Evolutionary conservation across 2,329 filamentous ascomycete genomes (phyloP).

Genomic region (Sclerotinia borealis): DNA sequence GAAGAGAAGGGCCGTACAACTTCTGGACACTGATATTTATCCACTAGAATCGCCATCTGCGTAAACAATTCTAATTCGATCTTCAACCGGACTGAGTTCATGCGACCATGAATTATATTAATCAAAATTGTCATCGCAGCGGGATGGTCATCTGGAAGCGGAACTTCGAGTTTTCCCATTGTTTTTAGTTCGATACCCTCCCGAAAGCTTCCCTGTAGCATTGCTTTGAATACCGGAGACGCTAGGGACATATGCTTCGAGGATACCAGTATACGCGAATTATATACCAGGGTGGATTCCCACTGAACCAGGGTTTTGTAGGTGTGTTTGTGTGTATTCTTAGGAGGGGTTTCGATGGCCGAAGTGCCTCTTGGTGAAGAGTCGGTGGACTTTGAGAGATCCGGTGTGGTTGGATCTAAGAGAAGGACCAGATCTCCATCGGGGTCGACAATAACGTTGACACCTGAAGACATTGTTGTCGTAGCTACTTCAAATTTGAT

Average conservation of each 20-base stretch:
- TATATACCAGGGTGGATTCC: neutral
- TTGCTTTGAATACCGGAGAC: neutral
- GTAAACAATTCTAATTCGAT: neutral
- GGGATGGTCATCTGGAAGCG: neutral
- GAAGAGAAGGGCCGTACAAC: neutral
- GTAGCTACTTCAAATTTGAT: neutral
- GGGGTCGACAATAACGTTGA: neutral
- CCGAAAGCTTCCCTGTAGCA: neutral
- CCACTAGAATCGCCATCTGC: neutral
- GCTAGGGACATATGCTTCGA: slow-evolving; percentile 4
- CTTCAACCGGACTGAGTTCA: neutral
- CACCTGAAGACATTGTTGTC: neutral
- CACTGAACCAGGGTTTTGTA: no score
- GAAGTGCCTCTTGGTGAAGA: no score
- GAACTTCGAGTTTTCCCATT: neutral
- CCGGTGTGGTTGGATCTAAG: neutral
- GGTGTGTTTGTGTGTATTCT: no score
- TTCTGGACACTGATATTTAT: slow-evolving; percentile 2
- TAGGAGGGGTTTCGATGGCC: neutral
- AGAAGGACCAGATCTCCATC: neutral
- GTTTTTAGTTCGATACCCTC: neutral
- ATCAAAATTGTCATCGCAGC: neutral
- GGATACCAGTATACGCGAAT: neutral
- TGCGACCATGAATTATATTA: neutral
- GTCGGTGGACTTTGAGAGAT: neutral